Evolutionary conservation across 129 eudicot genomes (phyloP), one percentile per base, ranked within the genome.

Genomic region (Arctium minus): DNA sequence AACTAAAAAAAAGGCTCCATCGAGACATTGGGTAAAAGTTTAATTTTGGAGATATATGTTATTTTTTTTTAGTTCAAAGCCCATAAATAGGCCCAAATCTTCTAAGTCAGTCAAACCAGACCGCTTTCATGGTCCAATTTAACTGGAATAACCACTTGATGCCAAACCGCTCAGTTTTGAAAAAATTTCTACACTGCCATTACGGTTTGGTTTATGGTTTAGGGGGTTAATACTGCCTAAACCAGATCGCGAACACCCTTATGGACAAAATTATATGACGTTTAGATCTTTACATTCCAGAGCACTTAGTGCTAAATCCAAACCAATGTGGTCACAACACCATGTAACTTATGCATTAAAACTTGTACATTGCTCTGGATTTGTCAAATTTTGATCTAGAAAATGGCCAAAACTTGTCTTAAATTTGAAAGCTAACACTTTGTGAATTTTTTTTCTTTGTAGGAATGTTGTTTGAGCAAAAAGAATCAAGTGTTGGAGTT

Each of bases 401-500:
- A 56, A 56, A 56, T 56, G 65, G 27, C 27, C 65, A 56, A 56
- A 56, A 17, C 27, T 56, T 56, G 1, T 56, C 2, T 64, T 60
- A 7, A 15, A 1, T 36, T 35, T 69, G 8, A 30, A 56, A 56
- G 17, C 65, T 56, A 56, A 60, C 5, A 5, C 15, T 33, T 5
- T 32, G 6, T 27, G 17, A 29, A 68, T 33, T 12, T 0, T 39
- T n/a, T 68, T 40, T 32, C 17, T 39, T 78, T 88, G 86, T 82
- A 95, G 98, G 83, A 60, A 75, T 87, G 44, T 62, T 95, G 81
- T 88, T 89, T 31, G 91, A 91, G 84, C 85, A 84, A 29, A 91
- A 93, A 65, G 99, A 90, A 81, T 67, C 94, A 32, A 96, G 93
- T 75, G 96, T 93, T 32, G 99, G 97, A 69, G 97, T 96, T 70